phyloP scores from a whole-genome alignment of 75 land plant genomes.

The Pinus tabuliformis region DNA sequence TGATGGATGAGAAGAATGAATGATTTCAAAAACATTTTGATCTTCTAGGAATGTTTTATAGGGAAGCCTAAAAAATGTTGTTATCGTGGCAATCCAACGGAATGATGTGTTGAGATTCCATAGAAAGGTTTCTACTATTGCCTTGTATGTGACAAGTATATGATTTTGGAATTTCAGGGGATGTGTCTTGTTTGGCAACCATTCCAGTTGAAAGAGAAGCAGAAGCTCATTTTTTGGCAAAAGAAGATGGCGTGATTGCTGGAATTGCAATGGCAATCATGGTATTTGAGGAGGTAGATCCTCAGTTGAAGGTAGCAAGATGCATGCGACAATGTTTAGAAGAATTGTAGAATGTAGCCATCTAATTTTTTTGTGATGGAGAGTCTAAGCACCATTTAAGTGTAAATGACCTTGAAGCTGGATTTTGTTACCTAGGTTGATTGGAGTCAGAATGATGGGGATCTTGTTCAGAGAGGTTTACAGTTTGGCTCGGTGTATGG shows the following conservation, averaged over 20 bases:
- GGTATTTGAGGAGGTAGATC: constrained; percentile 87
- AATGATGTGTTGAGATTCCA: background rate
- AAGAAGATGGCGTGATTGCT: constrained; percentile 91
- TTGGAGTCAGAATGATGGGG: constrained; percentile 83
- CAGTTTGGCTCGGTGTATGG: constrained; percentile 86
- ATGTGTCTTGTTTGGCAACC: constrained; percentile 91
- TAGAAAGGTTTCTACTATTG: background rate
- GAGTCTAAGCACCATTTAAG: background rate
- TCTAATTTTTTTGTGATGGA: background rate
- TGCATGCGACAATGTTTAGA: background rate
- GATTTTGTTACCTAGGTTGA: constrained; percentile 50
- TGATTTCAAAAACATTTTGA: background rate
- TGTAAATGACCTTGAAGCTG: background rate
- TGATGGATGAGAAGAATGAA: background rate
- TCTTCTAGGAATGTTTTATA: background rate
- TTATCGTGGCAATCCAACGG: background rate
- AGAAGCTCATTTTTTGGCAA: constrained; percentile 90
- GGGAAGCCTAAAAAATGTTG: background rate
- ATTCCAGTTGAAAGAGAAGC: constrained; percentile 71
- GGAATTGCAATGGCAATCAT: constrained; percentile 93
- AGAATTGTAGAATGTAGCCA: background rate
- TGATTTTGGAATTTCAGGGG: constrained; percentile 49
- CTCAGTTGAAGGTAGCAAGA: constrained; percentile 65
- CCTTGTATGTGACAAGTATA: background rate
- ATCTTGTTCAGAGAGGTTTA: constrained; percentile 58